These are phyloP conservation scores for Apodospora peruviana DNA, from an alignment of 495 filamentous ascomycete species.

Conservation along the genomic window DNA sequence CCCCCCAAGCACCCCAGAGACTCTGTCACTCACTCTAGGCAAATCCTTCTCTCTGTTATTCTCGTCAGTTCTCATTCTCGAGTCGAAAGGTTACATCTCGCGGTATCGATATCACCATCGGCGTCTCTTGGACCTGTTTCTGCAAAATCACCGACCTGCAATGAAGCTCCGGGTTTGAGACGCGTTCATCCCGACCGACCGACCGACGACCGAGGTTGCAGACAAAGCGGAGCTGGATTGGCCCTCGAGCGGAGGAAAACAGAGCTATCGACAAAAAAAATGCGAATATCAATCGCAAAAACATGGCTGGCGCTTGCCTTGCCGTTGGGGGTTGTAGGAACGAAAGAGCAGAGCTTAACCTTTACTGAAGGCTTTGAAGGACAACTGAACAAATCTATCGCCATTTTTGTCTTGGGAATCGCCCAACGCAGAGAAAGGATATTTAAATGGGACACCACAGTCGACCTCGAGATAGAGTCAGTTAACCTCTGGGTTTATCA, in stretches of 20 bases:
- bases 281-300: constrained; percentile 13
- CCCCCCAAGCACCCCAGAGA: background rate
- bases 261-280: constrained; percentile 1
- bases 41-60: no score
- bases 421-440: background rate
- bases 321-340: constrained; percentile 1
- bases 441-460: background rate
- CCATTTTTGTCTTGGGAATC: background rate
- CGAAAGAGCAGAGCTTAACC: background rate
- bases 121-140: no score
- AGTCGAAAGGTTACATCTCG: no score
- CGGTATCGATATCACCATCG: no score
- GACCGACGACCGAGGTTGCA: no score
- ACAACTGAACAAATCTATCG: background rate
- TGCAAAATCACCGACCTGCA: no score
- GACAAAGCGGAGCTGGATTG: no score
- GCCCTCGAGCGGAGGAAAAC: background rate
- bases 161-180: background rate
- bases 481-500: no score
- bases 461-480: no score
- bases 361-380: background rate
- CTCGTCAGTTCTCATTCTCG: no score
- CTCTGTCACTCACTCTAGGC: no score
- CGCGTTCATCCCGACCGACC: background rate
- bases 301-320: constrained; percentile 13